Evolutionary conservation across 306 rosid genomes (phyloP).

Genomic region (Sicyos baderoa): DNA sequence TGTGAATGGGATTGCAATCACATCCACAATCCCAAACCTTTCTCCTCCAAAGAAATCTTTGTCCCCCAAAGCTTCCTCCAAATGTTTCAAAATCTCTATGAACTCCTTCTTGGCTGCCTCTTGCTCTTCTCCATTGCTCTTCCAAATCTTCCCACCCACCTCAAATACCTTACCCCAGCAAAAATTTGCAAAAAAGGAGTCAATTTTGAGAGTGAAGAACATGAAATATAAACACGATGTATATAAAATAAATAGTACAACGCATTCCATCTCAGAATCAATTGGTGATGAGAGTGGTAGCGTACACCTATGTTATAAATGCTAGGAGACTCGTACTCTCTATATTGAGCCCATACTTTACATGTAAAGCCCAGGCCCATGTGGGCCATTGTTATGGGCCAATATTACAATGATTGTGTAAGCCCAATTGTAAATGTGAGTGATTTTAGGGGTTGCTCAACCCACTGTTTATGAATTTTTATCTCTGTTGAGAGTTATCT

Average conservation of each 20-base stretch:
- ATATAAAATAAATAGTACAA: not conserved
- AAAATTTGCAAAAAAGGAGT: not conserved
- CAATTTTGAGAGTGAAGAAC: not conserved
- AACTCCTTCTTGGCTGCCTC: slow-evolving; percentile 47
- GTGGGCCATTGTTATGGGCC: too few species aligned
- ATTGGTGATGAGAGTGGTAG: too few species aligned
- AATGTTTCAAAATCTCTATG: slow-evolving; percentile 40
- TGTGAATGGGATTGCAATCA: slow-evolving; percentile 36
- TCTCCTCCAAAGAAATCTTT: slow-evolving; percentile 51
- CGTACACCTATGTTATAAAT: too few species aligned
- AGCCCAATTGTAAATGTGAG: too few species aligned
- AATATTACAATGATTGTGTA: too few species aligned
- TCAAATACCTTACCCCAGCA: slow-evolving; percentile 37
- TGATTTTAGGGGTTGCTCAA: too few species aligned
- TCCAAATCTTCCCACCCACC: slow-evolving; percentile 38
- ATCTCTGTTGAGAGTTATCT: too few species aligned
- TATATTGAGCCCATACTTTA: too few species aligned
- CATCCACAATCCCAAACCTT: slow-evolving; percentile 49
- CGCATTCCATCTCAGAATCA: too few species aligned
- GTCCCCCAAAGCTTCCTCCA: slow-evolving; percentile 53
- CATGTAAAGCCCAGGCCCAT: too few species aligned
- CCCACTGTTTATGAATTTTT: too few species aligned
- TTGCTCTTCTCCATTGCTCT: slow-evolving; percentile 47
- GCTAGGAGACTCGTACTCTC: too few species aligned
- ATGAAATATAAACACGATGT: not conserved